A percentile compares a stretch with the other conserved stretches of the same genome.
Conservation (phyloP, 768 basidiomycete species). For the Pleurotus giganteus region DNA sequence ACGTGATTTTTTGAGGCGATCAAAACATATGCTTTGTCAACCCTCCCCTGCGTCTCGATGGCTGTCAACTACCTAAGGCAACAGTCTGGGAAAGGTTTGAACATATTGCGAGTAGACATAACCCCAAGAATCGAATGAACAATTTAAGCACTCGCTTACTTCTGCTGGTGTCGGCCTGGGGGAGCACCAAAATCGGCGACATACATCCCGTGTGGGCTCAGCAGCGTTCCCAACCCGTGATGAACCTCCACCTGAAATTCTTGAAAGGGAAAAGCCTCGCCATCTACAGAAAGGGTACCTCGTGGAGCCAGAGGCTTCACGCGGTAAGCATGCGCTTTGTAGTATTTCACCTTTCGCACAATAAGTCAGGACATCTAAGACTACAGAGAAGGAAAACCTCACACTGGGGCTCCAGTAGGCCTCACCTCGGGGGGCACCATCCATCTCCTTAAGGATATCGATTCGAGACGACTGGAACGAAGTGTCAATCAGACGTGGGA, state of each 20-base stretch:
- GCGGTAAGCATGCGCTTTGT: conserved; percentile 73
- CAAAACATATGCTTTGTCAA: too few relatives aligned
- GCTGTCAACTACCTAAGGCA: too few relatives aligned
- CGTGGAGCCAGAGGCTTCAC: conserved; percentile 55
- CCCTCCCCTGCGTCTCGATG: too few relatives aligned
- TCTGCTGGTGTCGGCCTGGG: conserved; percentile 11
- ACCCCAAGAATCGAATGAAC: too few relatives aligned
- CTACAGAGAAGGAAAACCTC: conserved; percentile 18
- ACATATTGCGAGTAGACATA: too few relatives aligned
- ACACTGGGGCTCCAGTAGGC: conserved; percentile 63
- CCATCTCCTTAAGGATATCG: conserved; percentile 51
- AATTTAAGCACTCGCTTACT: background rate
- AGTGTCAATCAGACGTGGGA: background rate
- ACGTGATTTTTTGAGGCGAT: too few relatives aligned
- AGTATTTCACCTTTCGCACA: conserved; percentile 56
- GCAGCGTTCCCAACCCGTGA: conserved; percentile 57
- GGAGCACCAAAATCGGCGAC: conserved; percentile 47
- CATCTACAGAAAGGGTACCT: conserved; percentile 70
- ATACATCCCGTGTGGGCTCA: conserved; percentile 64
- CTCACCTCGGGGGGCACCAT: conserved; percentile 61
- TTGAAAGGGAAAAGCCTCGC: conserved; percentile 72
- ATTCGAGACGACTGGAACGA: conserved; percentile 42
- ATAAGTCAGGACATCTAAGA: conserved; percentile 12
- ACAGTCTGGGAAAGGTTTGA: too few relatives aligned
- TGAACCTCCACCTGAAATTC: conserved; percentile 79